phyloP scores from a whole-genome alignment of 371 early-diverging fungal species.

The Amoeboaphelidium occidentale region DNA sequence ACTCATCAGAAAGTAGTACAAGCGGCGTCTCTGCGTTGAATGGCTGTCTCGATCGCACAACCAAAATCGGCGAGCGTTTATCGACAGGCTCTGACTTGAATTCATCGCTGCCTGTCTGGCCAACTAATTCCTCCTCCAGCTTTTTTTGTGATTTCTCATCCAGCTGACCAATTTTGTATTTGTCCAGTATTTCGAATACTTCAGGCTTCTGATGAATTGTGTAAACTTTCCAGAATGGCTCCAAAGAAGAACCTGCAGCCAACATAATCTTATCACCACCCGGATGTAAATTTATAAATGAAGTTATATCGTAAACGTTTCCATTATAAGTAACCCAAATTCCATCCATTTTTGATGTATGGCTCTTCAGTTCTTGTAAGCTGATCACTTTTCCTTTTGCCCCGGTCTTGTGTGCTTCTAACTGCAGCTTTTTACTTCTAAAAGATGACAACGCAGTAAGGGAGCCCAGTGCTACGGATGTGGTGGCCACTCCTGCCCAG shows the following conservation, averaged over 20 bases:
- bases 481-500: too few species aligned
- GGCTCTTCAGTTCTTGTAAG: slow-evolving; percentile 14
- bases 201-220: not conserved
- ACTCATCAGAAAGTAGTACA: slow-evolving; percentile 2
- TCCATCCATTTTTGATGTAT: slow-evolving; percentile 8
- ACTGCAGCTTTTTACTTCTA: too few species aligned
- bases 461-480: too few species aligned
- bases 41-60: not conserved
- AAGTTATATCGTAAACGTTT: slow-evolving; percentile 27
- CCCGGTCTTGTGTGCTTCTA: too few species aligned
- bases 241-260: slow-evolving; percentile 20
- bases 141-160: not conserved
- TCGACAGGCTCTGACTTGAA: not conserved
- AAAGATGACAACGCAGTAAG: too few species aligned
- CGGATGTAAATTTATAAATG: slow-evolving; percentile 25
- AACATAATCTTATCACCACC: slow-evolving; percentile 20
- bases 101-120: not conserved
- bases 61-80: not conserved
- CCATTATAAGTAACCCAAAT: slow-evolving; percentile 22
- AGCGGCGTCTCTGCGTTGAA: slow-evolving; percentile 4
- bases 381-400: too few species aligned
- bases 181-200: not conserved
- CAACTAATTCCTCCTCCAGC: not conserved
- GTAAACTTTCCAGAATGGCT: slow-evolving; percentile 17
- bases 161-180: slow-evolving; percentile 1